Evolutionary conservation across 2,329 filamentous ascomycete genomes (phyloP).

Genomic region (Penicillium digitatum): DNA sequence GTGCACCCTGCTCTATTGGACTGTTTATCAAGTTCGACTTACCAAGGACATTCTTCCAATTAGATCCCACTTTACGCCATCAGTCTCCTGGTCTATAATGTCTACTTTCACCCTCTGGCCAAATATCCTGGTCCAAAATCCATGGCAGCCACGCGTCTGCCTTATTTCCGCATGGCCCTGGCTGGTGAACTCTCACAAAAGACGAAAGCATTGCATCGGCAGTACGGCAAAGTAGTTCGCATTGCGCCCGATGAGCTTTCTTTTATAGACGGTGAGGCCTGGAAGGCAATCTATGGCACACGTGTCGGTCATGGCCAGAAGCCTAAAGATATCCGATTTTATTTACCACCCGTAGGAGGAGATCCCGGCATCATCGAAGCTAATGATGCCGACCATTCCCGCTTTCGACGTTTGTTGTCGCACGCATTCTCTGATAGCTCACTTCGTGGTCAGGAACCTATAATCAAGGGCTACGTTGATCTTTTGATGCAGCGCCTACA

Average conservation of each 20-base stretch:
- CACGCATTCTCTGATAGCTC: slow-evolving; percentile 45
- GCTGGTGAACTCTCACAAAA: slow-evolving; percentile 7
- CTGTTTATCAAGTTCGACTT: neutral
- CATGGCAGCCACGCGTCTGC: slow-evolving; percentile 22
- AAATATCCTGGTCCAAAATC: slow-evolving; percentile 28
- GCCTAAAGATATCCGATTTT: slow-evolving; percentile 22
- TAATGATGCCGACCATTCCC: slow-evolving; percentile 14
- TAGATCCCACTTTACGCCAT: slow-evolving; percentile 9
- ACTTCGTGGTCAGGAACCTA: slow-evolving; percentile 37
- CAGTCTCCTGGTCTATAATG: slow-evolving; percentile 23
- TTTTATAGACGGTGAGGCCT: slow-evolving; percentile 22
- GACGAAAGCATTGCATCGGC: slow-evolving; percentile 20
- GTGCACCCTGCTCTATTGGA: neutral
- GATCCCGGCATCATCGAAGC: slow-evolving; percentile 14
- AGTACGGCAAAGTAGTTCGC: slow-evolving; percentile 30
- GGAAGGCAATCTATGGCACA: slow-evolving; percentile 29
- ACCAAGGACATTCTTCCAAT: neutral
- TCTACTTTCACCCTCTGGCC: slow-evolving; percentile 30
- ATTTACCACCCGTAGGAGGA: slow-evolving; percentile 1
- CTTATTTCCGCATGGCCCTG: slow-evolving; percentile 15
- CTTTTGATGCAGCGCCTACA: slow-evolving; percentile 28
- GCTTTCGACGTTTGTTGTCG: slow-evolving; percentile 32
- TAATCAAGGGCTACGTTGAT: slow-evolving; percentile 33
- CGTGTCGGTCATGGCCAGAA: slow-evolving; percentile 18
- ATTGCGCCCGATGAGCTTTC: slow-evolving; percentile 31